Conservation (phyloP, 75 land plant genomes). For the Pinus albicaulis region DNA sequence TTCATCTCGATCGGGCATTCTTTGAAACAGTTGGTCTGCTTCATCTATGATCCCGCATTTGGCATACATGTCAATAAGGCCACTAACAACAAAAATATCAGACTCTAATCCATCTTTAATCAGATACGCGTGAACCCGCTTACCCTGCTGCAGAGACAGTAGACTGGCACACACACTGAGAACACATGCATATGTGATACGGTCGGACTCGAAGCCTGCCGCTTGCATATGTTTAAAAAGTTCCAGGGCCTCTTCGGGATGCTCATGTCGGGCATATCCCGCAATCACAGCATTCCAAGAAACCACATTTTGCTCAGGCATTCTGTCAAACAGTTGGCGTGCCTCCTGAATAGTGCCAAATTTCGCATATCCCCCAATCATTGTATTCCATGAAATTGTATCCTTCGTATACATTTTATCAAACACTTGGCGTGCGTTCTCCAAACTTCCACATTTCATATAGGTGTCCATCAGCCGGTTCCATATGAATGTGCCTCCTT, state of each 20-base stretch:
- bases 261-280: not conserved
- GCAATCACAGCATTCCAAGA: too few relatives aligned
- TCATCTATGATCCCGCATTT: slow-evolving; percentile 3
- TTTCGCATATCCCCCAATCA: too few relatives aligned
- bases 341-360: too few relatives aligned
- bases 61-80: slow-evolving; percentile 3
- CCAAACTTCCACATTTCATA: too few relatives aligned
- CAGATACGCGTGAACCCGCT: not conserved
- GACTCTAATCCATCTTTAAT: not conserved
- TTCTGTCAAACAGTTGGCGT: too few relatives aligned
- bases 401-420: too few relatives aligned
- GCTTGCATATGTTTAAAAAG: slow-evolving; percentile 8
- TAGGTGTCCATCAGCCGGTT: too few relatives aligned
- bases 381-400: too few relatives aligned
- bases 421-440: too few relatives aligned
- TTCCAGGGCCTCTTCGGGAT: slow-evolving; percentile 1
- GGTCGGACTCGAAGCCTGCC: not conserved
- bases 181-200: slow-evolving; percentile 1
- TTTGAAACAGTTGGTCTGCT: slow-evolving; percentile 1
- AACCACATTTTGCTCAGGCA: too few relatives aligned
- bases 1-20: slow-evolving; percentile 3
- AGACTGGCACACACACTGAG: slow-evolving; percentile 3
- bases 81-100: not conserved
- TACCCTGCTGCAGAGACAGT: not conserved
- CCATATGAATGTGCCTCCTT: too few relatives aligned